A percentile compares a stretch with the other conserved stretches of the same genome.
These are phyloP conservation scores for Botryosphaeria agaves DNA, from an alignment of 2,329 filamentous ascomycete species.

Conservation along the genomic window DNA sequence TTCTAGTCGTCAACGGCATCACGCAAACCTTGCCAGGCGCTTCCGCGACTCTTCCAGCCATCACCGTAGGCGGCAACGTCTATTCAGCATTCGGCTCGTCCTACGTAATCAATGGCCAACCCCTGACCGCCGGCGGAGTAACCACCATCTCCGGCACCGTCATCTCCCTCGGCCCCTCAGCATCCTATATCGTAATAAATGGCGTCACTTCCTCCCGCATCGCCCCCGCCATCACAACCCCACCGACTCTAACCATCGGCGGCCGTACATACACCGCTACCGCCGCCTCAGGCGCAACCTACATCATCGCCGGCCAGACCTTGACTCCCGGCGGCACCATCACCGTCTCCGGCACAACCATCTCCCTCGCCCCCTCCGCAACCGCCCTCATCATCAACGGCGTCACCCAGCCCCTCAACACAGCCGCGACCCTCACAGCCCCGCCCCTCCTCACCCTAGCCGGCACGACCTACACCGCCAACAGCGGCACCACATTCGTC, in stretches of 20 bases:
- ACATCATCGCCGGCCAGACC: conserved; percentile 17
- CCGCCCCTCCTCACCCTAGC: conserved; percentile 15
- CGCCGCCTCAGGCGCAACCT: conserved; percentile 8
- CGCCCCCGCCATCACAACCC: background rate
- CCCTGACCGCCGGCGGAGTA: conserved; percentile 16
- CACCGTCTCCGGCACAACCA: conserved; percentile 10
- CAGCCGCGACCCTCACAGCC: conserved; percentile 7
- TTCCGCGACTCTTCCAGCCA: too few species aligned
- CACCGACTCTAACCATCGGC: background rate
- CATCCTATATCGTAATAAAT: conserved; percentile 14
- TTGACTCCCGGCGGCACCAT: conserved; percentile 21
- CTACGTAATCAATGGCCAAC: conserved; percentile 22
- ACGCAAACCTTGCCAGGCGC: conserved; percentile 8
- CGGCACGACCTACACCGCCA: conserved; percentile 12
- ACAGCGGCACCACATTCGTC: conserved; percentile 11
- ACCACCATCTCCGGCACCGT: conserved; percentile 16
- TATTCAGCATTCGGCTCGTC: conserved; percentile 6
- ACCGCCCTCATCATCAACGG: conserved; percentile 6
- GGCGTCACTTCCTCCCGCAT: conserved; percentile 8
- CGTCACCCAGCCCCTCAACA: conserved; percentile 10
- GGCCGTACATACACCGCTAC: background rate
- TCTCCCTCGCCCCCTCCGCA: conserved; percentile 13
- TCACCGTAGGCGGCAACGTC: conserved; percentile 7
- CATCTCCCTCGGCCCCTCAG: conserved; percentile 14
- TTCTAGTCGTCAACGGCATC: conserved; percentile 15